These are phyloP conservation scores for Citropsis articulata DNA, from an alignment of 345 rosid genomes.

Conservation along the genomic window DNA sequence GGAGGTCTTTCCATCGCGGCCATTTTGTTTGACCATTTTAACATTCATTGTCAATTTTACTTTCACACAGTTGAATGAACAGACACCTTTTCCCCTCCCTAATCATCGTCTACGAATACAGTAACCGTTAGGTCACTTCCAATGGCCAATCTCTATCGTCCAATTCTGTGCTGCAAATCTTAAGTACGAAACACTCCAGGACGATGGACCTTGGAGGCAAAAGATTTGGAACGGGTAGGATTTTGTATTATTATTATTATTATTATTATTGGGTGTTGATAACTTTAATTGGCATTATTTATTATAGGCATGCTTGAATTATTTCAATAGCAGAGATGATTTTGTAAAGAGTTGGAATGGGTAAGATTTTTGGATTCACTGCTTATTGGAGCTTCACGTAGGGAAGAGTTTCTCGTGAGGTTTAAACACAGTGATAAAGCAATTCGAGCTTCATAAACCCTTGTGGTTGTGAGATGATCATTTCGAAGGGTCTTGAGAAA, in stretches of 20 bases:
- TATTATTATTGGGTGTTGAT: too few relatives aligned
- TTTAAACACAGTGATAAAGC: conserved; percentile 58
- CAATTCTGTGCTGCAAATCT: not conserved
- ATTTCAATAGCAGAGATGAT: too few relatives aligned
- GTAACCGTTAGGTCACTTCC: not conserved
- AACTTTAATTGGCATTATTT: too few relatives aligned
- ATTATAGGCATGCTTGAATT: too few relatives aligned
- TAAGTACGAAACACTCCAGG: not conserved
- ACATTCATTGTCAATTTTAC: not conserved
- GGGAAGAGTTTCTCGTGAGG: conserved; percentile 42
- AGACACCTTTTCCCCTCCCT: not conserved
- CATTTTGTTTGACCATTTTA: not conserved
- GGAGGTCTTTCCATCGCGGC: not conserved
- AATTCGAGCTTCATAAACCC: conserved; percentile 32
- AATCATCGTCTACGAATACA: not conserved
- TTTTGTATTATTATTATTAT: conserved; percentile 8
- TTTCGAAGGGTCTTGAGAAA: conserved; percentile 18
- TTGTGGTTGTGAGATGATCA: conserved; percentile 30
- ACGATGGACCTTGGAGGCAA: not conserved
- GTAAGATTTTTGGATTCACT: conserved; percentile 37
- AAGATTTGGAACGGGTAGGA: conserved; percentile 4
- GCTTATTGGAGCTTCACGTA: conserved; percentile 49
- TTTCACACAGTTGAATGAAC: not conserved
- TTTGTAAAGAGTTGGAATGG: not conserved
- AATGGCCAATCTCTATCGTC: not conserved